A percentile compares a stretch with the other conserved stretches of the same genome.
Evolutionary conservation across 1,139 yeast genomes (phyloP).

Genomic region (Citeromyces siamensis): DNA sequence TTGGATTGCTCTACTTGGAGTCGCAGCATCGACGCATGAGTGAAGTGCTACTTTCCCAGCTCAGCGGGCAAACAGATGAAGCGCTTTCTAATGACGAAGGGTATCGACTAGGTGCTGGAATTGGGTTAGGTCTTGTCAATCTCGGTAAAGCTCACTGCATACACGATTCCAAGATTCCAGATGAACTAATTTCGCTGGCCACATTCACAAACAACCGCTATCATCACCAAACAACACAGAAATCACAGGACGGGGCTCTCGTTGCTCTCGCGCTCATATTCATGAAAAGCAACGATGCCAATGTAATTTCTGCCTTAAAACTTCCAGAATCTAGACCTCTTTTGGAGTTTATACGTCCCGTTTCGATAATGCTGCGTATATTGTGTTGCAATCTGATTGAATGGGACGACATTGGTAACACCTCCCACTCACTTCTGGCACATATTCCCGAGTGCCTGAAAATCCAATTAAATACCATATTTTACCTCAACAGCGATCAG

Average conservation of each 20-base stretch:
- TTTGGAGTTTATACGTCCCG: slow-evolving; percentile 73
- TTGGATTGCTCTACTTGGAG: slow-evolving; percentile 71
- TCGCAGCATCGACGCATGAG: slow-evolving; percentile 85
- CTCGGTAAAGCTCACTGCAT: slow-evolving; percentile 64
- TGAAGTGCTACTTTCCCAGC: slow-evolving; percentile 60
- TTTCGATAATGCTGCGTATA: slow-evolving; percentile 55
- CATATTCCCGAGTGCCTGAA: slow-evolving; percentile 34
- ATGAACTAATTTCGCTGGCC: slow-evolving; percentile 47
- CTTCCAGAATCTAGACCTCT: slow-evolving; percentile 52
- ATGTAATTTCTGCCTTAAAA: slow-evolving; percentile 51
- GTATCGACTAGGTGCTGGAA: slow-evolving; percentile 80
- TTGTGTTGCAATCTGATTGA: slow-evolving; percentile 59
- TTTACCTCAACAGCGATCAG: slow-evolving; percentile 43
- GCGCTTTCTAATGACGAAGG: slow-evolving; percentile 57
- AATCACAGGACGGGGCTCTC: slow-evolving; percentile 72
- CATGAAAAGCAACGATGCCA: slow-evolving; percentile 48
- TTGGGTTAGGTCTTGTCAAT: slow-evolving; percentile 80
- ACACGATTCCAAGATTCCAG: slow-evolving; percentile 54
- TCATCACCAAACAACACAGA: slow-evolving; percentile 50
- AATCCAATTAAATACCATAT: slow-evolving; percentile 14
- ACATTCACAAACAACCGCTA: slow-evolving; percentile 59
- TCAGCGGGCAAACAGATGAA: slow-evolving; percentile 48
- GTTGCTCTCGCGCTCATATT: slow-evolving; percentile 68
- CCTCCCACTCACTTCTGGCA: slow-evolving; percentile 46
- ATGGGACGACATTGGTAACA: slow-evolving; percentile 56